Conservation (phyloP, 2,329 filamentous ascomycete species). For the Botrytis pseudocinerea region DNA sequence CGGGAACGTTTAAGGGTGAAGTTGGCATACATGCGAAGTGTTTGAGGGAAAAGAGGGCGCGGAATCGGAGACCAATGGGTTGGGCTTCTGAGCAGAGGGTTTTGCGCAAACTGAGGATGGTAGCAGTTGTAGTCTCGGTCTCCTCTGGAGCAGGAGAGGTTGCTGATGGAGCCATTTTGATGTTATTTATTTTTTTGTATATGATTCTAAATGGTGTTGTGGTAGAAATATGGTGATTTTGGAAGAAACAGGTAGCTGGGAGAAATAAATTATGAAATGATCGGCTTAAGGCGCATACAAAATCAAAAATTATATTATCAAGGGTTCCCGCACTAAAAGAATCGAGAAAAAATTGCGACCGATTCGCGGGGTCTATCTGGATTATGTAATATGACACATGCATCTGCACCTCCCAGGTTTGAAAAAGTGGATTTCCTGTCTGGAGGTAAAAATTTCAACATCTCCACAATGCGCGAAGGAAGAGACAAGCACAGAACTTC, state of each 20-base stretch:
- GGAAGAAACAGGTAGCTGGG: background rate
- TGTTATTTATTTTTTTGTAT: background rate
- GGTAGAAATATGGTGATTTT: background rate
- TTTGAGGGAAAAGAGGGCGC: conserved; percentile 96
- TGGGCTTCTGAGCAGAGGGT: conserved; percentile 78
- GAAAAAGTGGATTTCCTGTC: background rate
- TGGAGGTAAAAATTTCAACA: background rate
- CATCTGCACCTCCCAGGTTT: background rate
- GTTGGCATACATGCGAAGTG: conserved; percentile 74
- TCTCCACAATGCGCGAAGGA: background rate
- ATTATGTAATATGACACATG: conserved; percentile 14
- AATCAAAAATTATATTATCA: background rate
- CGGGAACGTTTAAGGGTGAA: conserved; percentile 55
- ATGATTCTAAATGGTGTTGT: background rate
- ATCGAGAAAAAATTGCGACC: background rate
- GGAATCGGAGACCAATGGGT: conserved; percentile 85
- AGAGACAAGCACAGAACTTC: background rate
- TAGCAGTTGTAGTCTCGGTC: conserved; percentile 36
- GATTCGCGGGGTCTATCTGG: conserved; percentile 3
- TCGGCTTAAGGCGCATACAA: background rate
- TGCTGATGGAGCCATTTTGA: conserved; percentile 40
- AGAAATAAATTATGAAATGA: background rate
- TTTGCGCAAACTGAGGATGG: conserved; percentile 59
- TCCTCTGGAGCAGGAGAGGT: conserved; percentile 33
- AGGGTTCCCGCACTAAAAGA: conserved; percentile 1